Conservation (phyloP, 2,329 filamentous ascomycete genomes). For the Fusarium sp. region DNA sequence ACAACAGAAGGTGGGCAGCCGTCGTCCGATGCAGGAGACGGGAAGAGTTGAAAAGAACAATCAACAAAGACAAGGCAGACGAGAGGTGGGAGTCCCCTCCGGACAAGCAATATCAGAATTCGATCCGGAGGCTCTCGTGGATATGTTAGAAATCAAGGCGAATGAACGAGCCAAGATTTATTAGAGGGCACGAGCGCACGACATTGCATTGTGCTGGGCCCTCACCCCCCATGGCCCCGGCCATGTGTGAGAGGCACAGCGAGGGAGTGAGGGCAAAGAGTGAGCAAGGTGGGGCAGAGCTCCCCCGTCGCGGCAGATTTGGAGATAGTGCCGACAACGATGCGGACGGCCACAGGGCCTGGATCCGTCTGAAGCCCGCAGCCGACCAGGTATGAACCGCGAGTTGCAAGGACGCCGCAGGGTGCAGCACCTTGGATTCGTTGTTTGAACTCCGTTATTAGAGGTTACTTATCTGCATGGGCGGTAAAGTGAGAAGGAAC, state of each 20-base stretch:
- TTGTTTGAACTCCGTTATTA: slow-evolving; percentile 28
- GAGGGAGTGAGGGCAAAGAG: slow-evolving; percentile 43
- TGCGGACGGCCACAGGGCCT: slow-evolving; percentile 39
- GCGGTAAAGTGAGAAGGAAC: slow-evolving; percentile 26
- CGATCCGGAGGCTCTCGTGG: slow-evolving; percentile 44
- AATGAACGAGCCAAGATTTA: slow-evolving; percentile 48
- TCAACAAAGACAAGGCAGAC: slow-evolving; percentile 17
- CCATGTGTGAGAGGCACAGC: slow-evolving; percentile 44
- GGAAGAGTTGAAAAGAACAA: slow-evolving; percentile 34
- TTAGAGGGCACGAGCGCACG: slow-evolving; percentile 47
- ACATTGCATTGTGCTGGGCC: slow-evolving; percentile 48
- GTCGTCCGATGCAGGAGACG: slow-evolving; percentile 34
- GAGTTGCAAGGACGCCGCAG: slow-evolving; percentile 34
- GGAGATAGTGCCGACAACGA: slow-evolving; percentile 47
- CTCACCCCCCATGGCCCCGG: slow-evolving; percentile 43
- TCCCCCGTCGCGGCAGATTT: slow-evolving; percentile 46
- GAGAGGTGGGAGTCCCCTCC: slow-evolving; percentile 31
- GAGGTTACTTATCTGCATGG: slow-evolving; percentile 15
- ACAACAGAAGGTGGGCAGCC: slow-evolving; percentile 41
- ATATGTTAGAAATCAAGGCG: slow-evolving; percentile 44
- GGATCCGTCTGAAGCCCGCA: slow-evolving; percentile 39
- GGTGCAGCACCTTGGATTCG: slow-evolving; percentile 30
- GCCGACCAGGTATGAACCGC: slow-evolving; percentile 37
- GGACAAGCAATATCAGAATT: slow-evolving; percentile 41
- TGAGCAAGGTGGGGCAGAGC: slow-evolving; percentile 44